Evolutionary conservation across 805 yeast genomes (phyloP).

Genomic region (Ogataea trehaloabstinens): DNA sequence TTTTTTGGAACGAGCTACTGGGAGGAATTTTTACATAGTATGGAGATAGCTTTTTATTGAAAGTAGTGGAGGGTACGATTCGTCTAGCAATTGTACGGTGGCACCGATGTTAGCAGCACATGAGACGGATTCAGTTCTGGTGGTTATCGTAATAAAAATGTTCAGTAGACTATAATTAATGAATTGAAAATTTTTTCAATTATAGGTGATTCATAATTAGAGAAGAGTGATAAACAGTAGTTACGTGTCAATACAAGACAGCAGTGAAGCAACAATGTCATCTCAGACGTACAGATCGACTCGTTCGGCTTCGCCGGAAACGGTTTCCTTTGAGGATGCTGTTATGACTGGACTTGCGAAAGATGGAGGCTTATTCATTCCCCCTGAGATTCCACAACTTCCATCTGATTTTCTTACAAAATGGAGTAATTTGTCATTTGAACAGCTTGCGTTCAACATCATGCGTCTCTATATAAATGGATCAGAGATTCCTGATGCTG

Average conservation of each 20-base stretch:
- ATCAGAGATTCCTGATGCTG: constrained; percentile 71
- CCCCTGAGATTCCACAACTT: constrained; percentile 73
- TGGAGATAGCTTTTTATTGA: no score
- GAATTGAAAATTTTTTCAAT: no score
- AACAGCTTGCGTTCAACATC: constrained; percentile 83
- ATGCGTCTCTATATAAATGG: constrained; percentile 73
- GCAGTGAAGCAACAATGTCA: constrained; percentile 1
- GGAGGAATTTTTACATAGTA: no score
- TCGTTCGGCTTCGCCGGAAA: constrained; percentile 53
- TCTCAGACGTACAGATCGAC: constrained; percentile 77
- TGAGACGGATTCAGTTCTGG: no score
- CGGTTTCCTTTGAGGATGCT: constrained; percentile 73
- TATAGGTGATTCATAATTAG: no score
- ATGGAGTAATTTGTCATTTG: constrained; percentile 78
- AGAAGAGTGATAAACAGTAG: not conserved
- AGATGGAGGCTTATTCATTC: constrained; percentile 95
- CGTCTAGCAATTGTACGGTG: no score
- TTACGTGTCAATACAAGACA: not conserved
- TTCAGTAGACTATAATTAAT: no score
- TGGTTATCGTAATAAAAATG: no score
- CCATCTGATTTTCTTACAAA: constrained; percentile 48
- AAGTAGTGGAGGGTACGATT: no score
- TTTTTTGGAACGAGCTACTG: constrained; percentile 13
- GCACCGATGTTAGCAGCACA: no score
- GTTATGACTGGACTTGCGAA: constrained; percentile 89